A percentile compares a stretch with the other conserved stretches of the same genome.
These are phyloP conservation scores for Lasiodiplodia citricola DNA, from an alignment of 2,329 filamentous ascomycete genomes.

Conservation along the genomic window DNA sequence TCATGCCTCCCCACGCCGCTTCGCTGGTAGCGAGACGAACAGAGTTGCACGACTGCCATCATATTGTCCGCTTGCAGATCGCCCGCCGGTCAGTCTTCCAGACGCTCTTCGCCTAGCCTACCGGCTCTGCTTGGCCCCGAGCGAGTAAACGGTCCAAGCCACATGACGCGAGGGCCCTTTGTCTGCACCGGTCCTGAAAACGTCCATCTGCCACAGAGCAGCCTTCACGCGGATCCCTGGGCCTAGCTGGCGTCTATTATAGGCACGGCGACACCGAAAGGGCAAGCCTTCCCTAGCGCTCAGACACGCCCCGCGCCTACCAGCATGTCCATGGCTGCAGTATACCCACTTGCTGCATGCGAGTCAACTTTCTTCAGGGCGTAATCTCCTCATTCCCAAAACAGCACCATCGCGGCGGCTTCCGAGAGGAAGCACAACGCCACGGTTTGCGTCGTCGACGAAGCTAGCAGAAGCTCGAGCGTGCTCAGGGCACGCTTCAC, in stretches of 20 bases:
- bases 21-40: conserved; percentile 24
- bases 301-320: conserved; percentile 16
- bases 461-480: conserved; percentile 18
- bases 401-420: background rate
- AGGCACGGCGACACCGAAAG: conserved; percentile 26
- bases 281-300: conserved; percentile 6
- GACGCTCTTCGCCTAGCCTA: conserved; percentile 20
- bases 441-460: conserved; percentile 5
- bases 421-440: conserved; percentile 10
- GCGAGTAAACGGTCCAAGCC: conserved; percentile 24
- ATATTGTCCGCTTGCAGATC: conserved; percentile 21
- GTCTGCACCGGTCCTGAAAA: conserved; percentile 19
- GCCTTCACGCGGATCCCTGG: conserved; percentile 22
- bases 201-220: conserved; percentile 23
- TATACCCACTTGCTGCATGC: conserved; percentile 11
- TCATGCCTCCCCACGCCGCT: conserved; percentile 15
- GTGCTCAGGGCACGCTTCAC: conserved; percentile 10
- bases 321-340: conserved; percentile 18
- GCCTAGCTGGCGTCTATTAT: conserved; percentile 17
- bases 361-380: conserved; percentile 16
- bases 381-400: conserved; percentile 16
- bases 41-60: conserved; percentile 22
- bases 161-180: conserved; percentile 13
- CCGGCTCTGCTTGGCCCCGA: conserved; percentile 1
- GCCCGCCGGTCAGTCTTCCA: conserved; percentile 2